Evolutionary conservation across 495 filamentous ascomycete species (phyloP), one percentile per base, ranked within the genome.

Genomic region (Podospora comata): DNA sequence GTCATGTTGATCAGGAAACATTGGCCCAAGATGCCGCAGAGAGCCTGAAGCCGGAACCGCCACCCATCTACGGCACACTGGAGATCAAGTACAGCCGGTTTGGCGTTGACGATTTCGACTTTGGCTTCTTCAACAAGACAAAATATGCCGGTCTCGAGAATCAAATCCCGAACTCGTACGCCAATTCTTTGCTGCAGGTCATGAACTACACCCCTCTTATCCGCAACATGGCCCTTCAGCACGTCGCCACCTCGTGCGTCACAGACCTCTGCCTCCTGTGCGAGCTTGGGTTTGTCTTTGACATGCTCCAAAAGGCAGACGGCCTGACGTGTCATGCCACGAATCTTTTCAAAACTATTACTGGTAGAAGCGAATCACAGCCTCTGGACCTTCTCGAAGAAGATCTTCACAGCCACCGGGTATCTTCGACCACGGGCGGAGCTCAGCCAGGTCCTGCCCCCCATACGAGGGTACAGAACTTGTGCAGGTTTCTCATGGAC

Each of bases 81-180:
- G 92, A 97, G 77, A 98, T 97, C 77, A 97, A 97, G 73, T 97
- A 97, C 77, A 96, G 94, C 79, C 93, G 91, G 76, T 97, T 96
- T 79, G 94, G 95, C 13, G 92, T 99, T 2, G 93, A 97, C 73
- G 96, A 98, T 78, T 98, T 98, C 76, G 94, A 99, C 77, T 99
- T 99, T 63, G 32, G 93, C 61, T 97, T 88, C 73, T 99, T 92
- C 81, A 99, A 99, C 78, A 90, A 92, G 68, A 97, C 95, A 0
- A 80, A 73, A 58, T 97, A 91, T 76, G 96, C 96, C 20, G 95
- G 95, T 1, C 79, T 99, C 2, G 94, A 98, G 77, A 99, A 92
- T 44, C 93, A 99, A 77, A 97, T 97, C 62, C 84, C 92, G 20
- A 98, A 99, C 73, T 97, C 92, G 15, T 98, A 97, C 73, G 91